Evolutionary conservation across 2,329 filamentous ascomycete genomes (phyloP).

Genomic region (Colletotrichum filicis): DNA sequence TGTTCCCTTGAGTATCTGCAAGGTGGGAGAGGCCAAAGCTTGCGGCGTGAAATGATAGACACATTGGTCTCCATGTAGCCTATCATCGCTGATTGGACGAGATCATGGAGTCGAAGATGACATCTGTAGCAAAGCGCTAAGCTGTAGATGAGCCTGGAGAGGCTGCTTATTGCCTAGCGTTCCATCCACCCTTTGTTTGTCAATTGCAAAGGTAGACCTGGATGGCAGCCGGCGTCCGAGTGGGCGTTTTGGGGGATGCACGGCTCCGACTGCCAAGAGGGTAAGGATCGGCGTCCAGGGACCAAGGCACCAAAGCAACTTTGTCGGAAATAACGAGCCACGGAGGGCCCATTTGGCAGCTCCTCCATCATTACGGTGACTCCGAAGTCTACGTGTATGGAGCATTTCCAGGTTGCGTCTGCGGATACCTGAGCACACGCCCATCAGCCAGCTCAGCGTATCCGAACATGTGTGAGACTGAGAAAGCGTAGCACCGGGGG

Average conservation of each 20-base stretch:
- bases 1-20: neutral
- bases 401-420: neutral
- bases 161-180: conserved; percentile 17
- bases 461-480: neutral
- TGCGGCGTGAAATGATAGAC: neutral
- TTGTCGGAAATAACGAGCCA: conserved; percentile 30
- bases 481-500: neutral
- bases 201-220: conserved; percentile 6
- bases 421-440: neutral
- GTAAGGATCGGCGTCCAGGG: conserved; percentile 30
- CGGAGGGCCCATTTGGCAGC: conserved; percentile 18
- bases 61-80: neutral
- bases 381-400: conserved; percentile 14
- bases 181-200: conserved; percentile 25
- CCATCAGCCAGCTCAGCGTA: neutral
- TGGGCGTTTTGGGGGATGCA: conserved; percentile 6
- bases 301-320: conserved; percentile 13
- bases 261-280: conserved; percentile 23
- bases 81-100: conserved; percentile 6
- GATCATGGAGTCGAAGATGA: conserved; percentile 6
- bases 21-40: neutral
- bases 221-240: conserved; percentile 21
- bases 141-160: neutral
- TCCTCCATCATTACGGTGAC: conserved; percentile 36
- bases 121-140: conserved; percentile 8